A percentile compares a stretch with the other conserved stretches of the same genome.
Conservation (phyloP, 129 eudicot species). For the Helichrysum umbraculigerum region DNA sequence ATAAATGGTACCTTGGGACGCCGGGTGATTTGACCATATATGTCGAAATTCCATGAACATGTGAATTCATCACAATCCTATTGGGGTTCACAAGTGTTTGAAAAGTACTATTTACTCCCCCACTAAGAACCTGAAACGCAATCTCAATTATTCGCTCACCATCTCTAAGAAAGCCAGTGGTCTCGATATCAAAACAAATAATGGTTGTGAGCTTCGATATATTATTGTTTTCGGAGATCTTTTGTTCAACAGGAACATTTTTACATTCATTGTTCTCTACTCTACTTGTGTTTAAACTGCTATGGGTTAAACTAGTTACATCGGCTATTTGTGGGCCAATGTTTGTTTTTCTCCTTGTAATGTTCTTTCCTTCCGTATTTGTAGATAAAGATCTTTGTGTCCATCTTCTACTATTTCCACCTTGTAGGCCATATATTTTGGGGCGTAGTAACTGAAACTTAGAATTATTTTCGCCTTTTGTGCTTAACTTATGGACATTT, state of each 20-base stretch:
- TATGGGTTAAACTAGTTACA: conserved; percentile 35
- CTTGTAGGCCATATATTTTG: conserved; percentile 41
- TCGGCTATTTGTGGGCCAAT: conserved; percentile 43
- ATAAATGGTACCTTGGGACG: conserved; percentile 71
- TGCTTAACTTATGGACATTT: conserved; percentile 38
- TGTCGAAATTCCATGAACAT: conserved; percentile 61
- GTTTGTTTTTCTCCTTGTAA: conserved; percentile 38
- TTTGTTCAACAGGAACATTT: conserved; percentile 43
- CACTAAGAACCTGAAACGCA: conserved; percentile 78
- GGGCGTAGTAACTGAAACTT: conserved; percentile 40
- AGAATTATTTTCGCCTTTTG: conserved; percentile 22
- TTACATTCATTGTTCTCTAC: conserved; percentile 38
- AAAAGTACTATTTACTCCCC: conserved; percentile 86
- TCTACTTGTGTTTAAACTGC: conserved; percentile 33
- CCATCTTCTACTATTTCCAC: conserved; percentile 53
- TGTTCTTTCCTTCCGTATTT: conserved; percentile 46
- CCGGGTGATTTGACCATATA: conserved; percentile 59
- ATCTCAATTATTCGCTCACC: conserved; percentile 77
- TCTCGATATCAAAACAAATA: conserved; percentile 76
- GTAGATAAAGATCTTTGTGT: conserved; percentile 44
- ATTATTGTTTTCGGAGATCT: conserved; percentile 39
- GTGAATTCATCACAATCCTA: conserved; percentile 46
- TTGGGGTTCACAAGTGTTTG: conserved; percentile 83
- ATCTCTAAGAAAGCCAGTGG: conserved; percentile 70
- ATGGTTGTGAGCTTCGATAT: conserved; percentile 45